Base-by-base conservation (phyloP, 768 basidiomycete genomes). In the Termitomyces sp. region DNA sequence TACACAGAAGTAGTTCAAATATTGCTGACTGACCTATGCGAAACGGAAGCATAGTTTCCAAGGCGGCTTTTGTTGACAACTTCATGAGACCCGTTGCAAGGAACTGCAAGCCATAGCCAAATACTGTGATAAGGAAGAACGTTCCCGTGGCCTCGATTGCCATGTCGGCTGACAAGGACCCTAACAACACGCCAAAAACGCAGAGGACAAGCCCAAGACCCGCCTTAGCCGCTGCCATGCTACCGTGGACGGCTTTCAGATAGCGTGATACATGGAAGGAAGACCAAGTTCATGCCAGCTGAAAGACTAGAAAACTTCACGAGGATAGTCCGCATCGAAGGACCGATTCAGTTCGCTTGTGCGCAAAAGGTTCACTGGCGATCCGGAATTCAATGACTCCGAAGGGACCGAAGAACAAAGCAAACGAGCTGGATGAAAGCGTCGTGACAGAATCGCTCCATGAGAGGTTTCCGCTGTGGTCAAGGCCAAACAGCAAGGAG, bases 281-380 rank as follows among this genome's bases (percentile, higher is more conserved):
- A 87, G 12, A 83, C 51, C 60, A 77, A 65, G 37, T 74, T 66
- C 54, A 82, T 71, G 2, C 62, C 67, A 5, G 77, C 65, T 0
- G 74, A 80, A 14, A 80, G 69, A 2, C 72, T 73, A 62, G 84
- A 84, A 62, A 85, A 76, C 66, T 85, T 84, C 62, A 76, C 74
- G n/a, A 82, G 62, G n/a, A 64, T 84, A 85, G 44, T 74, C 73
- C 12, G 79, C 79, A 30, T 83, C 68, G 22, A 85, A 72, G 17
- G 77, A 68, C 3, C 67, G 70, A 62, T 79, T 75, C n/a, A 63
- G 85, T 83, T 24, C 77, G 70, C 53, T 69, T 70, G 0, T 84
- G 84, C 0, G 81, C 81, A 58, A 85, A 79, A 3, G 84, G 84
- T 64, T 85, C 84, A n/a, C 65, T 66, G 0, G 83, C 82, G 46